Base-by-base conservation (phyloP, 257 asterid species). In the Jacaranda copaia region DNA sequence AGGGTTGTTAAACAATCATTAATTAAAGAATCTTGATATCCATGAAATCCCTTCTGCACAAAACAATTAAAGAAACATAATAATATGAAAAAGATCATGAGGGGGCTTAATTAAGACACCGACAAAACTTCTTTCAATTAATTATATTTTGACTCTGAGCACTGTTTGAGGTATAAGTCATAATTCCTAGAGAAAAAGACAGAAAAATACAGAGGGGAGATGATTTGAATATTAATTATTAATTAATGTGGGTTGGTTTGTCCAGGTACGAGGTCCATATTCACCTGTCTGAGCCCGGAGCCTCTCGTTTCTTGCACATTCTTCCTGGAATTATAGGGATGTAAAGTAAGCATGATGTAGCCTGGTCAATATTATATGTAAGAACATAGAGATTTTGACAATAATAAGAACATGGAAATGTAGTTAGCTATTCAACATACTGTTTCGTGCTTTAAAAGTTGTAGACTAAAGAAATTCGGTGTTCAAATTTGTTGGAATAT, bases 261-360 rank as follows among this genome's bases (percentile, higher is more conserved):
- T 61, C 73, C 55, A 77, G 49, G 75, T 36, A 68, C 53, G 5
- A 32, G 75, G 59, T 68, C 56, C 38, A 32, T 16, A 76, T 61
- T 72, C 73, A 15, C 62, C 71, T 52, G 70, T 53, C 80, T 75
- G 84, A 67, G 79, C 77, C 58, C 72, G 81, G 15, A 88, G 87
- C 62, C 81, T 82, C 75, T 84, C 89, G 58, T 84, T 86, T 70
- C 70, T 72, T 51, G 84, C 77, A 69, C 85, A 83, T 83, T 88
- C 93, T 72, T 82, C 88, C 90, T 86, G 88, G 69, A 81, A 77
- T 42, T 56, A 60, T 55, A 69, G 61, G 53, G 51, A 62, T 74
- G 71, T 3, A 78, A 61, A 32, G 55, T 49, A 7, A 75, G 46
- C 32, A 56, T 25, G 32, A 25, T 25, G 32, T 25, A 25, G 32